Evolutionary conservation across 148 eudicot species (phyloP).

Genomic region (Hydrangea macrophylla): DNA sequence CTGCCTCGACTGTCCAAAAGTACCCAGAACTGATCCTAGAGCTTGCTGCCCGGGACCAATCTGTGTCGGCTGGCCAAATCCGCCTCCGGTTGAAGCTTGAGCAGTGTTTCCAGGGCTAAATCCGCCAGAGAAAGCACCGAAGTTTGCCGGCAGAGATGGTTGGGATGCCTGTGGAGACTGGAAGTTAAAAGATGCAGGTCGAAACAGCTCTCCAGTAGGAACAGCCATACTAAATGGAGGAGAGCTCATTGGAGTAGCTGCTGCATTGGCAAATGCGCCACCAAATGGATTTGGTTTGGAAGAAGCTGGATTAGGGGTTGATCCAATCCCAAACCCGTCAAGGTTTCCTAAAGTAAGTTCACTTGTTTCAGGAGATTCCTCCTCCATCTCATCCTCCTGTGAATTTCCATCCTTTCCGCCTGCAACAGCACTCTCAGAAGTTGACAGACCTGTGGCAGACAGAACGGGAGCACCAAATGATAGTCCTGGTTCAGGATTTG

Average conservation of each 20-base stretch:
- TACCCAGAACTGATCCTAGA: slow-evolving; percentile 90
- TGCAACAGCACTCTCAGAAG: slow-evolving; percentile 23
- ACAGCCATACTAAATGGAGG: slow-evolving; percentile 34
- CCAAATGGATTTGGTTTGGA: slow-evolving; percentile 78
- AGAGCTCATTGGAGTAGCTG: slow-evolving; percentile 30
- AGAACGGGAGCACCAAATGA: slow-evolving; percentile 20
- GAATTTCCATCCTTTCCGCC: slow-evolving; percentile 27
- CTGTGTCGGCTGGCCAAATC: slow-evolving; percentile 77
- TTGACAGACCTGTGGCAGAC: slow-evolving; percentile 28
- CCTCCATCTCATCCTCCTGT: slow-evolving; percentile 96
- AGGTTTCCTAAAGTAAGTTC: slow-evolving; percentile 61
- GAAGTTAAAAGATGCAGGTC: slow-evolving; percentile 86
- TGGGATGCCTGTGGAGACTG: slow-evolving; percentile 55
- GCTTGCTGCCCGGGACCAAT: slow-evolving; percentile 86
- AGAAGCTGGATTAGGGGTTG: slow-evolving; percentile 39
- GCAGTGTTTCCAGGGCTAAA: slow-evolving; percentile 40
- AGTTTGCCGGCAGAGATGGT: slow-evolving; percentile 42
- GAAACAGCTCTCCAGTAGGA: slow-evolving; percentile 71
- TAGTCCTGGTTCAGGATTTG: slow-evolving; percentile 30
- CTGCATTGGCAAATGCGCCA: slow-evolving; percentile 23
- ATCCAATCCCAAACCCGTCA: slow-evolving; percentile 77
- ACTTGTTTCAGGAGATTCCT: slow-evolving; percentile 79
- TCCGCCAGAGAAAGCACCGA: slow-evolving; percentile 40
- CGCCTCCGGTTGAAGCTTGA: slow-evolving; percentile 48
- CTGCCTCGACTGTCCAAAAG: slow-evolving; percentile 98